Evolutionary conservation across 495 filamentous ascomycete genomes (phyloP).

Genomic region (Hyaloscypha variabilis): DNA sequence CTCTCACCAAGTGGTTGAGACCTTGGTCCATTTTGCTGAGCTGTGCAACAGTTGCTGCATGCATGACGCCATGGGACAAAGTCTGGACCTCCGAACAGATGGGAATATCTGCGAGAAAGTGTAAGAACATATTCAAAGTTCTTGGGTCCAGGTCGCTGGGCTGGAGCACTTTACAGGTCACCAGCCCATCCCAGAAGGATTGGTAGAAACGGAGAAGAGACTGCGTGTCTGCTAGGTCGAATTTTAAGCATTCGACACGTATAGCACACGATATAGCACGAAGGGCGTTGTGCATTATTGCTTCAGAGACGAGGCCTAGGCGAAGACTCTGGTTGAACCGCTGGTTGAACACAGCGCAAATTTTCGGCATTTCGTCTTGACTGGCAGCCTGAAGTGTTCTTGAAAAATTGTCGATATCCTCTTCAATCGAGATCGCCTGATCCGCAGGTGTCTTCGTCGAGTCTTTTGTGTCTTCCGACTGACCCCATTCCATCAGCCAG

Average conservation of each 20-base stretch:
- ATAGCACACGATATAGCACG: constrained; percentile 7
- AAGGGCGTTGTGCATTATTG: constrained; percentile 6
- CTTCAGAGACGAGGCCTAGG: constrained; percentile 22
- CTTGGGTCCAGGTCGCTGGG: constrained; percentile 15
- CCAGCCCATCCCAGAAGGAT: constrained; percentile 26
- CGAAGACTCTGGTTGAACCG: constrained; percentile 20
- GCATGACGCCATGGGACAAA: constrained; percentile 17
- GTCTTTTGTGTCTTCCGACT: not conserved
- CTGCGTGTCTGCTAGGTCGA: not conserved
- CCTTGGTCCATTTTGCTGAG: constrained; percentile 12
- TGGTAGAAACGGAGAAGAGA: constrained; percentile 18
- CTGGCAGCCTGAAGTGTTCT: not conserved
- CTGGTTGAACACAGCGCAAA: constrained; percentile 18
- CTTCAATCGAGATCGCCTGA: not conserved
- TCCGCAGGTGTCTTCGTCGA: not conserved
- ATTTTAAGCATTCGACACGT: not conserved
- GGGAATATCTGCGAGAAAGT: constrained; percentile 3
- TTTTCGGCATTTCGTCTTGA: not conserved
- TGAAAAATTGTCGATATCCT: constrained; percentile 13
- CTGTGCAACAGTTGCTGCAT: constrained; percentile 14
- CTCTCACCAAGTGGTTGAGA: not conserved
- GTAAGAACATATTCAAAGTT: constrained; percentile 20
- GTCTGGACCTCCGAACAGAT: not conserved
- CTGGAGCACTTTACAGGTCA: constrained; percentile 16
- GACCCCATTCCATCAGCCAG: constrained; percentile 22